Percentiles rank a stretch among this genome's conserved stretches.
These are phyloP conservation scores for Aphanomyces stellatus DNA, from an alignment of 352 stramenopile genomes.

Conservation along the genomic window DNA sequence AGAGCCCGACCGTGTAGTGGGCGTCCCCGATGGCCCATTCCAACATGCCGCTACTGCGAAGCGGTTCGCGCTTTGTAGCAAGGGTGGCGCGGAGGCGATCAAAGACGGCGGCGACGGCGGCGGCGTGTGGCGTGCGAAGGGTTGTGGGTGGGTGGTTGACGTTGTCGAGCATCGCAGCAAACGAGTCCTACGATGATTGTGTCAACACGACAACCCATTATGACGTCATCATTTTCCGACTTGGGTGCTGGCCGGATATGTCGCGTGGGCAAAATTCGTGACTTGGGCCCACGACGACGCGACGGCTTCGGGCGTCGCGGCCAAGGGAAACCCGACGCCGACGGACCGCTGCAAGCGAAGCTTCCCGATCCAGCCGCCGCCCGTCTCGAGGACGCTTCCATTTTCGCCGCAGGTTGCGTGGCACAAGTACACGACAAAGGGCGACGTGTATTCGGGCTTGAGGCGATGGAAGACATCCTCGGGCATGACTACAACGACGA, in stretches of 20 bases:
- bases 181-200: slow-evolving; percentile 31
- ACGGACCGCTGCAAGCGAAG: slow-evolving; percentile 57
- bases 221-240: neutral
- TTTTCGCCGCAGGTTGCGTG: slow-evolving; percentile 45
- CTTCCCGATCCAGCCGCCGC: slow-evolving; percentile 56
- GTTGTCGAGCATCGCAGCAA: slow-evolving; percentile 71
- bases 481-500: slow-evolving; percentile 32
- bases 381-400: slow-evolving; percentile 45
- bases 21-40: slow-evolving; percentile 71
- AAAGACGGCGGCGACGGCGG: slow-evolving; percentile 50
- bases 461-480: slow-evolving; percentile 46
- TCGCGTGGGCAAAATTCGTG: slow-evolving; percentile 53
- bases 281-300: slow-evolving; percentile 40
- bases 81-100: slow-evolving; percentile 38
- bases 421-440: slow-evolving; percentile 56
- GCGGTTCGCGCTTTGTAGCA: slow-evolving; percentile 29
- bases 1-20: slow-evolving; percentile 50
- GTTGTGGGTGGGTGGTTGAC: slow-evolving; percentile 39
- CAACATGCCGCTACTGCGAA: slow-evolving; percentile 44
- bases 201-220: neutral
- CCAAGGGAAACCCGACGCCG: slow-evolving; percentile 55
- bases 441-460: slow-evolving; percentile 51
- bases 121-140: slow-evolving; percentile 43
- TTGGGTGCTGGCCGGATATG: slow-evolving; percentile 55
- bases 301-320: slow-evolving; percentile 28